Conservation (phyloP, 129 eudicot genomes). For the Arctium lappa region DNA sequence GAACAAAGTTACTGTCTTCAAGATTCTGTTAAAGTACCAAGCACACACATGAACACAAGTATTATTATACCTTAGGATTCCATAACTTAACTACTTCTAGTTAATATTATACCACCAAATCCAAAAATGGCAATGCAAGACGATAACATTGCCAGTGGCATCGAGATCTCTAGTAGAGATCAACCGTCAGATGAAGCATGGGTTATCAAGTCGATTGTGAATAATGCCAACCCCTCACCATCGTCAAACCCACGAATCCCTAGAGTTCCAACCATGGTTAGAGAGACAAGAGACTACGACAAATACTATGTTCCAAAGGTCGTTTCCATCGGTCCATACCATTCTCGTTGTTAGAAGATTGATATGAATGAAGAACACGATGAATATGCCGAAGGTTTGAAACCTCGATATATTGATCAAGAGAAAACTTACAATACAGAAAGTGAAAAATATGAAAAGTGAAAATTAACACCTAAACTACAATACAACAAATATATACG, state of each 20-base stretch:
- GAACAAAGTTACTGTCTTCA: neutral
- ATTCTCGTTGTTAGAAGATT: no score
- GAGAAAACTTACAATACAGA: no score
- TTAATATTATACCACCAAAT: neutral
- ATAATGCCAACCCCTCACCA: neutral
- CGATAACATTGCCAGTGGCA: neutral
- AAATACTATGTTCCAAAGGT: conserved; percentile 33
- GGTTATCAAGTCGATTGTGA: neutral
- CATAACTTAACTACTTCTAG: neutral
- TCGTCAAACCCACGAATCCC: neutral
- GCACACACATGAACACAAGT: neutral
- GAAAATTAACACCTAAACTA: no score
- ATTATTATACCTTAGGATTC: neutral
- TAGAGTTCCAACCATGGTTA: conserved; percentile 13
- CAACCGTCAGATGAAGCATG: neutral
- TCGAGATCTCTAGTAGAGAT: neutral
- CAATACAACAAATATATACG: no score
- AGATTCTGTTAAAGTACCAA: neutral
- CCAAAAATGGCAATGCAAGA: neutral
- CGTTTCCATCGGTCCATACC: conserved; percentile 43
- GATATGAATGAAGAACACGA: no score
- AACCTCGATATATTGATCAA: no score
- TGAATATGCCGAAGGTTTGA: no score
- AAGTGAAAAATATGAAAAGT: no score
- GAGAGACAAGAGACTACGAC: neutral